Conservation (phyloP, 2,329 filamentous ascomycete species). For the Penicillium hordei region DNA sequence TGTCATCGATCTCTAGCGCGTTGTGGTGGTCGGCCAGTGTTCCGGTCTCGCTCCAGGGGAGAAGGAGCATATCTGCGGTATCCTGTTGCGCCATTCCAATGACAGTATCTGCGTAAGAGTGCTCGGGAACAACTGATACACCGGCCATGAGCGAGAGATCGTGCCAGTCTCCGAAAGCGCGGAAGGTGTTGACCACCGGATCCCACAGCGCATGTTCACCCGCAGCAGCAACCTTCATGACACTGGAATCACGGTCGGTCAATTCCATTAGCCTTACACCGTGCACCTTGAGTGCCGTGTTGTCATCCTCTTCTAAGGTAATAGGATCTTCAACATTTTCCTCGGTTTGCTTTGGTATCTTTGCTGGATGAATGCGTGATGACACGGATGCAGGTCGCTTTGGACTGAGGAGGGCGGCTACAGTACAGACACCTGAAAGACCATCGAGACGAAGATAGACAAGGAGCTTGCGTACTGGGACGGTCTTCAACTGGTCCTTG, state of each 20-base stretch:
- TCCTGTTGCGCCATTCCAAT: slow-evolving; percentile 68
- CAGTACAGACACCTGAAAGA: slow-evolving; percentile 75
- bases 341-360: slow-evolving; percentile 24
- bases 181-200: slow-evolving; percentile 87
- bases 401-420: slow-evolving; percentile 75
- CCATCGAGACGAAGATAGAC: slow-evolving; percentile 84
- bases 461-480: slow-evolving; percentile 64
- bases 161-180: slow-evolving; percentile 80
- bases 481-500: slow-evolving; percentile 52
- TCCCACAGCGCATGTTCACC: slow-evolving; percentile 72
- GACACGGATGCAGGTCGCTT: slow-evolving; percentile 43
- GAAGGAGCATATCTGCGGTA: slow-evolving; percentile 69
- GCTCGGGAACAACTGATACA: slow-evolving; percentile 74
- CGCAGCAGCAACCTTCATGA: slow-evolving; percentile 87
- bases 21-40: slow-evolving; percentile 66
- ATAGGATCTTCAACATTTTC: slow-evolving; percentile 26
- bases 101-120: slow-evolving; percentile 76
- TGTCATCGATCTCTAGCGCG: slow-evolving; percentile 52
- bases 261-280: slow-evolving; percentile 84
- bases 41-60: slow-evolving; percentile 88
- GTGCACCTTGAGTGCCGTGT: slow-evolving; percentile 66
- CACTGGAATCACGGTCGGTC: slow-evolving; percentile 87
- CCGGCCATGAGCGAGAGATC: slow-evolving; percentile 80
- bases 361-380: slow-evolving; percentile 35
- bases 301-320: slow-evolving; percentile 18